Conservation (phyloP, 176 grass and related monocot species). For the Oryza officinalis region DNA sequence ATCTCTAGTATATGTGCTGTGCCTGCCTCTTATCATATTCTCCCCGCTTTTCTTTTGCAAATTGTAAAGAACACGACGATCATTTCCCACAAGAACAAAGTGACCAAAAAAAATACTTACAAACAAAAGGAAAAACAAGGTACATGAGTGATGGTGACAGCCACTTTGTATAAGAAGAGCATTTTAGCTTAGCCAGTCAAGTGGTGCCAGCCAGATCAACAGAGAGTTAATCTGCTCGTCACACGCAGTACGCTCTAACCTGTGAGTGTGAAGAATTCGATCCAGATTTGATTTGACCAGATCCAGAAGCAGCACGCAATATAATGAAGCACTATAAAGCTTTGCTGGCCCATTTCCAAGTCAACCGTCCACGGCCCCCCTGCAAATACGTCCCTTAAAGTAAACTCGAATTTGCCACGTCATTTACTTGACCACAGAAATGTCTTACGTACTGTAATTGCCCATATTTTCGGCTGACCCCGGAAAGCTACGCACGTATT, state of each 20-base stretch:
- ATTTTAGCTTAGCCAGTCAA: background rate
- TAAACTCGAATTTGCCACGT: constrained; percentile 19
- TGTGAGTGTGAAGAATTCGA: background rate
- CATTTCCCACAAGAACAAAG: constrained; percentile 18
- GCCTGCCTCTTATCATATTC: constrained; percentile 26
- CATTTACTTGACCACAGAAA: constrained; percentile 11
- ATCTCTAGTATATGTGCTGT: background rate
- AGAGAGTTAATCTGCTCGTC: background rate
- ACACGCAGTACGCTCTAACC: background rate
- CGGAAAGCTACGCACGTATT: background rate
- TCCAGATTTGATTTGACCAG: background rate
- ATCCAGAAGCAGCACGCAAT: background rate
- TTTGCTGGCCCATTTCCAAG: background rate
- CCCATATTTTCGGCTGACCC: background rate
- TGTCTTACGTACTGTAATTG: background rate
- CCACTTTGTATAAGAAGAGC: background rate
- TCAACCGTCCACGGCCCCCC: constrained; percentile 11
- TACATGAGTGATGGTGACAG: constrained; percentile 27
- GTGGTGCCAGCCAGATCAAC: background rate
- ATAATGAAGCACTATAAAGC: background rate
- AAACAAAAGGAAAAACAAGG: background rate
- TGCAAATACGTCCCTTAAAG: background rate
- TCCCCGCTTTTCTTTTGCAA: constrained; percentile 18
- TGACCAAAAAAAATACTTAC: background rate
- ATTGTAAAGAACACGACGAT: constrained; percentile 11